Evolutionary conservation across 148 eudicot genomes (phyloP).

Genomic region (Fagopyrum homotropicum): DNA sequence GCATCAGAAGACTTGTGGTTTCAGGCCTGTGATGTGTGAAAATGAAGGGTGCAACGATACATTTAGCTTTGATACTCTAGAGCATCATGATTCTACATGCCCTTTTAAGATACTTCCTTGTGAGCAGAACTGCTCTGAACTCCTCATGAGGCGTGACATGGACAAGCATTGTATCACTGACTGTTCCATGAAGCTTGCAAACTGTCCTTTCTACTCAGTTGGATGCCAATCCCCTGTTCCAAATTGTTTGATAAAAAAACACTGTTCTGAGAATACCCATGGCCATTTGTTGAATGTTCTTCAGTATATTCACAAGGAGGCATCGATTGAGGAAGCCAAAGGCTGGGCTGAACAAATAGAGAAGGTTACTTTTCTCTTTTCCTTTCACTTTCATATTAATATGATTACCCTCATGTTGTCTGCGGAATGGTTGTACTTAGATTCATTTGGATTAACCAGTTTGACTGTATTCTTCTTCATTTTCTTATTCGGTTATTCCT

Average conservation of each 20-base stretch:
- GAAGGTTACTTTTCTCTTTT: slow-evolving; percentile 34
- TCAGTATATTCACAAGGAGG: slow-evolving; percentile 53
- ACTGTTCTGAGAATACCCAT: slow-evolving; percentile 41
- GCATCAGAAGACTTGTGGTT: slow-evolving; percentile 53
- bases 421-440: not conserved
- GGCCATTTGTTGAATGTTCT: slow-evolving; percentile 60
- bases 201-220: slow-evolving; percentile 72
- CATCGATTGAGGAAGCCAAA: slow-evolving; percentile 39
- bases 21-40: slow-evolving; percentile 57
- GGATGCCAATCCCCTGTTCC: slow-evolving; percentile 72
- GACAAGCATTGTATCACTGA: slow-evolving; percentile 90
- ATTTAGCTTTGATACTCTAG: slow-evolving; percentile 61
- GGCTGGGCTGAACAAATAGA: slow-evolving; percentile 46
- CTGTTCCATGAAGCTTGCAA: slow-evolving; percentile 88
- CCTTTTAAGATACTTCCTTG: slow-evolving; percentile 86
- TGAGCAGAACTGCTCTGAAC: slow-evolving; percentile 75
- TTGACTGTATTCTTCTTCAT: not conserved
- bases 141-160: slow-evolving; percentile 81
- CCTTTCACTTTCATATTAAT: not conserved
- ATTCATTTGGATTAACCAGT: not conserved
- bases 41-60: slow-evolving; percentile 74
- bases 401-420: not conserved
- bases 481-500: not conserved
- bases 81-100: slow-evolving; percentile 63
- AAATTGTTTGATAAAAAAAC: slow-evolving; percentile 50